Base-by-base conservation (phyloP, 352 stramenopile genomes). In the Pythium insidiosum region DNA sequence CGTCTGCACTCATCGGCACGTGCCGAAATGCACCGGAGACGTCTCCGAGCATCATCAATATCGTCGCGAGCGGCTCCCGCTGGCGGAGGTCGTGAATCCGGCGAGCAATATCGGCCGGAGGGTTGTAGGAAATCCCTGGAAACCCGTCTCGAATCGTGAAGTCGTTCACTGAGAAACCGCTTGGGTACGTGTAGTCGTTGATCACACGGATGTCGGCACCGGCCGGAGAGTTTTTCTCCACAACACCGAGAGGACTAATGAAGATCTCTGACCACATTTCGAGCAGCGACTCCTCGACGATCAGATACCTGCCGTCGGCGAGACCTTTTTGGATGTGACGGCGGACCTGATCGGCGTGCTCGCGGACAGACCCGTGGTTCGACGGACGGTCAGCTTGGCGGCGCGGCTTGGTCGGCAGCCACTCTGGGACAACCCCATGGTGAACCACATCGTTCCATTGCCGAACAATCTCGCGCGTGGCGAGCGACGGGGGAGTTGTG, bases 11-110 rank as follows among this genome's bases (percentile, higher is more conserved):
- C 5, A 70, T 39, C 6, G 56, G 45, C 7, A 66, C 34, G 53
- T 66, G 50, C 0, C 61, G 46, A n/a, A 70, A 66, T 0, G 56
- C 60, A n/a, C 52, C 49, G 0, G 58, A 34, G n/a, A n/a, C n/a
- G n/a, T n/a, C n/a, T n/a, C n/a, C n/a, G n/a, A n/a, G n/a, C n/a
- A n/a, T n/a, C n/a, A 68, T 46, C 6, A 41, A 12, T 22, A 35
- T 4, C n/a, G 13, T 2, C 1, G 3, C 33, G 4, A 6, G 11
- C 3, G 23, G 21, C 2, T 10, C 16, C 18, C 4, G 12, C 18
- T 9, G 9, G 13, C 25, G 4, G 2, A 44, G 33, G 3, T 43
- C 34, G 24, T 31, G 35, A 13, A 51, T 31, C 5, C 18, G 3
- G 2, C 22, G 29, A 1, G 37, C 22, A 20, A 42, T 47, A 0